These are phyloP conservation scores for Phytopythium ostracodes DNA, from an alignment of 352 stramenopile genomes.

Conservation along the genomic window DNA sequence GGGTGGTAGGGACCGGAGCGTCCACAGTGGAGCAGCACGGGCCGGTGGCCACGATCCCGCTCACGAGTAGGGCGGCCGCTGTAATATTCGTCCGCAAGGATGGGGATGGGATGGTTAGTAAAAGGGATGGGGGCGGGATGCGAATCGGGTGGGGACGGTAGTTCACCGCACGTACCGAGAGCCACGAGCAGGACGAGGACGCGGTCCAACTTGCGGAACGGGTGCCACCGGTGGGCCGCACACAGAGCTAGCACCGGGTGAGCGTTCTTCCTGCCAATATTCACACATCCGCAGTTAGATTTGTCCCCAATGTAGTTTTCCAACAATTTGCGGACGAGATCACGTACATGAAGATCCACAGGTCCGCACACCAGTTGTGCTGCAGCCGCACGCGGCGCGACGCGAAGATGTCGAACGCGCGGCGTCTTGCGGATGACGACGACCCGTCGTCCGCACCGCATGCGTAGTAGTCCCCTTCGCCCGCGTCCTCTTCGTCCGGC, in stretches of 20 bases:
- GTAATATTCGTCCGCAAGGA: not conserved
- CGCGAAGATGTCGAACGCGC: conserved; percentile 43
- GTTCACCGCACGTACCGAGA: conserved; percentile 35
- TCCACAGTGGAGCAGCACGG: not conserved
- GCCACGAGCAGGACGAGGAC: conserved; percentile 42
- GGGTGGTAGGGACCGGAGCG: not conserved
- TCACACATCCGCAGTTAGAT: conserved; percentile 6
- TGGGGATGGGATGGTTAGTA: not conserved
- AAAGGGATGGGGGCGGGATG: not conserved
- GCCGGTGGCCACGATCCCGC: conserved; percentile 1
- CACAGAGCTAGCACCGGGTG: conserved; percentile 43
- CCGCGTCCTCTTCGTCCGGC: conserved; percentile 20
- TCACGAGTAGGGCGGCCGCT: not conserved
- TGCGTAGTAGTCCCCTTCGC: conserved; percentile 14
- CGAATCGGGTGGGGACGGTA: conserved; percentile 20
- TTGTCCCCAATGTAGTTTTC: not conserved
- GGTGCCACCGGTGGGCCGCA: conserved; percentile 42
- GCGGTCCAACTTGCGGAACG: conserved; percentile 46
- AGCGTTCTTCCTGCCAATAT: conserved; percentile 42
- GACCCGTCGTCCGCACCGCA: conserved; percentile 12
- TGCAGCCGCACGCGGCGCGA: conserved; percentile 44
- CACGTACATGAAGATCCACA: conserved; percentile 62
- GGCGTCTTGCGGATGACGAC: conserved; percentile 1
- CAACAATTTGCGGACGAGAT: not conserved
- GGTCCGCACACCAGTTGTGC: conserved; percentile 33